Evolutionary conservation across 2,329 filamentous ascomycete genomes (phyloP).

Genomic region (Epichloe bromicola): DNA sequence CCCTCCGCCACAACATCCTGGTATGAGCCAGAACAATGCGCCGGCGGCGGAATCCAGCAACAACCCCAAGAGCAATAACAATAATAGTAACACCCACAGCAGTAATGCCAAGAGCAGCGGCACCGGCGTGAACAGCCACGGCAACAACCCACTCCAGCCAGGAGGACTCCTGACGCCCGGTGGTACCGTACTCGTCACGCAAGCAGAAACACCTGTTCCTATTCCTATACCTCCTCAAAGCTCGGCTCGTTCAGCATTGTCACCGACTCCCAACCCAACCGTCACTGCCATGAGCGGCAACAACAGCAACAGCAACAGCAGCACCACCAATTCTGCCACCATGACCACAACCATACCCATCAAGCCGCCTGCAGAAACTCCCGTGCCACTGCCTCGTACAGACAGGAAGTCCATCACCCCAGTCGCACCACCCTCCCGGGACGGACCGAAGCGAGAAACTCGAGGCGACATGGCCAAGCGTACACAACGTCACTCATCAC

Average conservation of each 20-base stretch:
- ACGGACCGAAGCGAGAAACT: slow-evolving; percentile 30
- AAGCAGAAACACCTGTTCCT: slow-evolving; percentile 30
- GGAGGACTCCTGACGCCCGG: slow-evolving; percentile 3
- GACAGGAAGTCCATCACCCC: slow-evolving; percentile 21
- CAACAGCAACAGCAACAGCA: background rate
- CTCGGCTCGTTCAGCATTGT: slow-evolving; percentile 18
- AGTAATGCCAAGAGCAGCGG: slow-evolving; percentile 8
- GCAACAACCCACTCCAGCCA: background rate
- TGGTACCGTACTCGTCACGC: slow-evolving; percentile 9
- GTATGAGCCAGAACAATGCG: slow-evolving; percentile 16
- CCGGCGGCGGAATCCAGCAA: slow-evolving; percentile 15
- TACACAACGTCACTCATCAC: slow-evolving; percentile 20
- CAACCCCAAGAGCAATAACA: slow-evolving; percentile 9
- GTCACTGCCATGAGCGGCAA: background rate
- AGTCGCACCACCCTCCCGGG: slow-evolving; percentile 14
- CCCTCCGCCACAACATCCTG: slow-evolving; percentile 29
- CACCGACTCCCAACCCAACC: slow-evolving; percentile 16
- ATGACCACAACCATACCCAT: slow-evolving; percentile 17
- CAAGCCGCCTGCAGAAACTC: slow-evolving; percentile 23
- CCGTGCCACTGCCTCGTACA: slow-evolving; percentile 23
- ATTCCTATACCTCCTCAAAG: slow-evolving; percentile 21
- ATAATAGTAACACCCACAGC: slow-evolving; percentile 5
- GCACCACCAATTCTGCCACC: slow-evolving; percentile 6
- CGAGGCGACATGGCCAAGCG: slow-evolving; percentile 31
- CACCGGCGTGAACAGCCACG: background rate